These are phyloP conservation scores for Echinosophora koreensis DNA, from an alignment of 306 rosid species.

Conservation along the genomic window DNA sequence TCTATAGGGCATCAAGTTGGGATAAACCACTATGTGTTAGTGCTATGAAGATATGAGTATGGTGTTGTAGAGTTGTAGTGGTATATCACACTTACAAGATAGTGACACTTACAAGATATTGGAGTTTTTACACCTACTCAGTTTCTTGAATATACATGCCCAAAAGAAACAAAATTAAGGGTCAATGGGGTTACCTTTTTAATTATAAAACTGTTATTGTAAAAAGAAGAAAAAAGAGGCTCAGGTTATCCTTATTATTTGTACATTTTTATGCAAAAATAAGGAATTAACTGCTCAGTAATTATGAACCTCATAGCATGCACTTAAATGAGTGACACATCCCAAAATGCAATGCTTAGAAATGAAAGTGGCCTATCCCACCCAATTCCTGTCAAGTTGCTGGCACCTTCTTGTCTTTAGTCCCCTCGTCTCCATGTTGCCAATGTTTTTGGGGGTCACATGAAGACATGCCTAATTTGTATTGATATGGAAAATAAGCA, in stretches of 20 bases:
- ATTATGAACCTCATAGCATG: constrained; percentile 29
- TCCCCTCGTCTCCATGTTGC: constrained; percentile 26
- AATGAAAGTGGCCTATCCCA: constrained; percentile 31
- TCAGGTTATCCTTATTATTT: neutral
- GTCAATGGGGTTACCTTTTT: neutral
- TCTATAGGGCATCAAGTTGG: neutral
- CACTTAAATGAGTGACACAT: neutral
- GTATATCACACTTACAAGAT: neutral
- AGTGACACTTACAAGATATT: constrained; percentile 15
- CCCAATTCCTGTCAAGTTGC: constrained; percentile 15
- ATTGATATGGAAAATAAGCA: constrained; percentile 30
- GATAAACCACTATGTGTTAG: constrained; percentile 14
- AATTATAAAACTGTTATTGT: neutral
- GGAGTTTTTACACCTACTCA: neutral
- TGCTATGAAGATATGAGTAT: constrained; percentile 28
- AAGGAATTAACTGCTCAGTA: neutral
- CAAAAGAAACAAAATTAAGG: constrained; percentile 19
- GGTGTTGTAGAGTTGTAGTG: constrained; percentile 32
- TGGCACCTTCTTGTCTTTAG: constrained; percentile 40
- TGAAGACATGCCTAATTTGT: constrained; percentile 25
- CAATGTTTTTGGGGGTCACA: constrained; percentile 18
- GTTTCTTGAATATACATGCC: constrained; percentile 12
- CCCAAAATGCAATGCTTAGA: constrained; percentile 10
- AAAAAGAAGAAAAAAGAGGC: constrained; percentile 4
- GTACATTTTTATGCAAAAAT: constrained; percentile 39